A percentile compares a stretch with the other conserved stretches of the same genome.
phyloP scores from a whole-genome alignment of 2,329 filamentous ascomycete genomes.

The Xylariomycetidae sp. region DNA sequence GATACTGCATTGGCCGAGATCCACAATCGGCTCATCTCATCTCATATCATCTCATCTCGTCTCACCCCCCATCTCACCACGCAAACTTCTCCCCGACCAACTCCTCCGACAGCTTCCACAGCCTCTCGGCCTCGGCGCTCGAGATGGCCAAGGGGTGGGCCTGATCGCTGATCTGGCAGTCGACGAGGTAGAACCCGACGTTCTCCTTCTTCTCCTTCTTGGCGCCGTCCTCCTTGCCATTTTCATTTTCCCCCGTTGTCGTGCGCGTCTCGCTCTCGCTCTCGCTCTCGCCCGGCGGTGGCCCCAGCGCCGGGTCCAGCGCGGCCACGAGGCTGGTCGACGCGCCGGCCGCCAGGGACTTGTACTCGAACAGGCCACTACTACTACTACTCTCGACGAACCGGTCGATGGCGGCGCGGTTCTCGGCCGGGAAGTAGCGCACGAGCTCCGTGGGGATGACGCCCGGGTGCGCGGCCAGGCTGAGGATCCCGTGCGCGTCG shows the following conservation, averaged over 20 bases:
- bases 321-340: constrained; percentile 27
- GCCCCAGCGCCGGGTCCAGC: constrained; percentile 26
- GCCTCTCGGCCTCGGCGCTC: constrained; percentile 27
- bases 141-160: constrained; percentile 18
- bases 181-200: constrained; percentile 23
- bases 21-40: too few relatives aligned
- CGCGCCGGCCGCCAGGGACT: constrained; percentile 16
- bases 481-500: constrained; percentile 28
- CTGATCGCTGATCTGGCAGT: constrained; percentile 29
- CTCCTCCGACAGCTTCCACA: constrained; percentile 32
- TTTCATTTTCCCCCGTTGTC: too few relatives aligned
- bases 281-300: too few relatives aligned
- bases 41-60: too few relatives aligned
- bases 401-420: constrained; percentile 7
- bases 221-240: constrained; percentile 8
- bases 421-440: constrained; percentile 14
- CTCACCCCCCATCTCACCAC: constrained; percentile 15
- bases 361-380: constrained; percentile 8
- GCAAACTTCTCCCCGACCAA: constrained; percentile 30
- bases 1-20: too few relatives aligned
- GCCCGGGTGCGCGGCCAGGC: constrained; percentile 28
- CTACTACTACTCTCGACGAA: constrained; percentile 1
- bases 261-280: too few relatives aligned
- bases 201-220: constrained; percentile 26
- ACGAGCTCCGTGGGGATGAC: constrained; percentile 28